Base-by-base conservation (phyloP, 352 stramenopile genomes). In the Globisporangium spinosum region DNA sequence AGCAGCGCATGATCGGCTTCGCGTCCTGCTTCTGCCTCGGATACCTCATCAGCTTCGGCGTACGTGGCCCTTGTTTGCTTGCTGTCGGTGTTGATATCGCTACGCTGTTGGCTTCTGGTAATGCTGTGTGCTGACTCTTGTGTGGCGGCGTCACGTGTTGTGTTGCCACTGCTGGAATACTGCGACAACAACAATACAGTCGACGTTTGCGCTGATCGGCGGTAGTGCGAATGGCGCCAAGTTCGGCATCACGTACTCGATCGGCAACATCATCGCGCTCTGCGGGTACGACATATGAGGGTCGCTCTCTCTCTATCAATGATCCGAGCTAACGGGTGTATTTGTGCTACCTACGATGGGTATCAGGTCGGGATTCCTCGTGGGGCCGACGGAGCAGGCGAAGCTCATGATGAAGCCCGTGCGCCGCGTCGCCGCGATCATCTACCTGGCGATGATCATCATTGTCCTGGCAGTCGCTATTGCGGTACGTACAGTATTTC, bases 381-480 rank as follows among this genome's bases (percentile, higher is more conserved):
- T 93, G 3, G 88, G 88, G 4, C 88, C 85, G 0, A 83, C 71
- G 73, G 84, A 94, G 78, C 88, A 95, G 59, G 65, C 89, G 63
- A 94, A 94, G 72, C 83, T 93, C 65, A 95, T 95, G 88, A 89
- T 93, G 70, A 93, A 94, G 67, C 88, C 88, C 25, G 76, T 93
- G 60, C 84, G 88, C 0, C 80, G 88, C 25, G 72, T 93, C 53
- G 88, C 85, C 0, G 82, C 88, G 13, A 51, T 85, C 40, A 80
- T 93, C 72, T 95, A 94, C 72, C 60, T 95, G 13, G 40, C 67
- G 22, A 93, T 94, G 86, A 93, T 95, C 70, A 47, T 87, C 35
- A 67, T 92, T 13, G 86, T 94, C 27, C 71, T 95, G 1, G 80
- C 67, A 1, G 80, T 95, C 29, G 85, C 88, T 12, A 76, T 94